Base-by-base conservation (phyloP, 2,329 filamentous ascomycete genomes). In the Chrysoporthe austroafricana region DNA sequence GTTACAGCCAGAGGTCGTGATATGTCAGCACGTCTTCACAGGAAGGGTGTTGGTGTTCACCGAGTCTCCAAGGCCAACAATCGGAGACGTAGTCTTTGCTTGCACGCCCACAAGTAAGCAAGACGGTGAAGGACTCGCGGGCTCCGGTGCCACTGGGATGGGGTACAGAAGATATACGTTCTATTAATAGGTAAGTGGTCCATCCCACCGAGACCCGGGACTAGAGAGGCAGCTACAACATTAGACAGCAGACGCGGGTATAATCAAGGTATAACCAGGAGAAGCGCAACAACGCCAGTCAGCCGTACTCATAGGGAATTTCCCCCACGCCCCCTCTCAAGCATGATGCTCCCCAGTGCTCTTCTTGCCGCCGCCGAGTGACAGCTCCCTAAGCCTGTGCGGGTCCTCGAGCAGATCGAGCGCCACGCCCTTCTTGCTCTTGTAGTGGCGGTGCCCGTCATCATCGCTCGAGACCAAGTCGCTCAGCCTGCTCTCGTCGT, bases 401-500 rank as follows among this genome's bases (percentile, higher is more conserved):
- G 85, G 85, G 63, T 87, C 81, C 73, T 86, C 84, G 2, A 88
- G 59, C 0, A 83, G 79, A 3, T 86, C 84, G 71, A 81, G 80
- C 1, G 81, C 84, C 58, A 78, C 79, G 75, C 88, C 85, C 71
- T 79, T 83, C 76, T 85, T 86, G 69, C 83, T 87, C 78, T 80
- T 83, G 62, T 64, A 70, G 46, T 68, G 68, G 32, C 59, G 43
- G 72, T 58, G 63, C 50, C 4, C 73, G 0, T 78, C 77, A 1
- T 74, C 72, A 64, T 82, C 79, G 3, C 76, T 76, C 4, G 71
- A 72, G 50, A 83, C 82, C 58, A 84, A 77, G 21, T 80, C 77
- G 7, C 83, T 79, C n/a, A 88, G 76, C 54, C 84, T 80, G 71
- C 83, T 85, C 77, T 86, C 81, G 43, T 82, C 81, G 43, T 80